These are phyloP conservation scores for Hypoxylon fragiforme DNA, from an alignment of 495 filamentous ascomycete species.

Conservation along the genomic window DNA sequence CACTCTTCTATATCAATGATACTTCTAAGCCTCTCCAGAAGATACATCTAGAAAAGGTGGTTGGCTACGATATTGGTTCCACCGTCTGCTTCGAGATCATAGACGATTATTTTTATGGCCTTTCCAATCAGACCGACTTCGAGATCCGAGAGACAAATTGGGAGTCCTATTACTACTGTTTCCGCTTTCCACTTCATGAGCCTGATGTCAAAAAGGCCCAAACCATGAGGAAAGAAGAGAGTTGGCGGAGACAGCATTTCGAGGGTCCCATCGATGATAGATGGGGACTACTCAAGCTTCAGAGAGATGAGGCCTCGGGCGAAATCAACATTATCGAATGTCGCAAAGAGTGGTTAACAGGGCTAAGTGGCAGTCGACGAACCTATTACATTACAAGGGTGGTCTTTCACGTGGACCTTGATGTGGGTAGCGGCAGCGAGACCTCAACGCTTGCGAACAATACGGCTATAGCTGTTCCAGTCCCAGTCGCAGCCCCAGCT, in stretches of 20 bases:
- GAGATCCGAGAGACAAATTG: slow-evolving; percentile 68
- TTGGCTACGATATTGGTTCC: slow-evolving; percentile 66
- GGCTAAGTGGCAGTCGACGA: slow-evolving; percentile 62
- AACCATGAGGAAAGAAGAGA: slow-evolving; percentile 41
- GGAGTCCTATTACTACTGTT: slow-evolving; percentile 72
- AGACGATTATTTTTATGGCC: slow-evolving; percentile 68
- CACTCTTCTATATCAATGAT: slow-evolving; percentile 53
- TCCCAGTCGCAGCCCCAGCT: no score
- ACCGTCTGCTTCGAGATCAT: slow-evolving; percentile 74
- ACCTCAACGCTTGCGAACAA: no score
- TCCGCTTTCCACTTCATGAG: slow-evolving; percentile 57
- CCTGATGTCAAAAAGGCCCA: slow-evolving; percentile 39
- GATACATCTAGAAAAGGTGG: slow-evolving; percentile 56
- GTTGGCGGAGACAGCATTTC: slow-evolving; percentile 69
- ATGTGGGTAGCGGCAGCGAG: not conserved
- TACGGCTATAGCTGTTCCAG: no score
- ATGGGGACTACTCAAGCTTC: slow-evolving; percentile 69
- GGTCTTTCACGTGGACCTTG: slow-evolving; percentile 45
- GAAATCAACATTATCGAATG: slow-evolving; percentile 67
- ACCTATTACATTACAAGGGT: slow-evolving; percentile 70
- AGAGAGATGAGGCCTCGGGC: slow-evolving; percentile 63
- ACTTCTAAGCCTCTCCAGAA: slow-evolving; percentile 39
- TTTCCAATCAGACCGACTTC: slow-evolving; percentile 68
- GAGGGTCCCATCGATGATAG: slow-evolving; percentile 80
- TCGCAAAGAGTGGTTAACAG: slow-evolving; percentile 69